These are phyloP conservation scores for Pleodorina starrii DNA, from an alignment of 139 green algal species.

Conservation along the genomic window DNA sequence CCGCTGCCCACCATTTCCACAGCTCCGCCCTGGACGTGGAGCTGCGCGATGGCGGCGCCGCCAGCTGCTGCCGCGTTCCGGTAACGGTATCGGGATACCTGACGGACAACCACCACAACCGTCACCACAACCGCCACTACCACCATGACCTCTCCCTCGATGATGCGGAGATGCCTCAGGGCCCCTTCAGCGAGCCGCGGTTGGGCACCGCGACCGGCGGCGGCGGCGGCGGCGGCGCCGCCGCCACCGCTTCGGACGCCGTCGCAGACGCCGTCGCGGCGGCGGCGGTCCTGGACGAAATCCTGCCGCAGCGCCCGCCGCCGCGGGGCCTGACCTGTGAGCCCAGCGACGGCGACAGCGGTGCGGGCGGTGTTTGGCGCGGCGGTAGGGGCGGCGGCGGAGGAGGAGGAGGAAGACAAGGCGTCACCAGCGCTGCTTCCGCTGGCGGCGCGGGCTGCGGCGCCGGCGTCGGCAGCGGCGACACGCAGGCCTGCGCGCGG, in stretches of 20 bases:
- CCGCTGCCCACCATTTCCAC: neutral
- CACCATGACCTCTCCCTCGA: neutral
- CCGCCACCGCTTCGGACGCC: neutral
- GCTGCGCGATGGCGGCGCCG: neutral
- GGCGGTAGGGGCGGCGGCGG: neutral
- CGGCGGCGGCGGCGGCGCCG: neutral
- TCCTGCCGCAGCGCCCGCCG: constrained; percentile 10
- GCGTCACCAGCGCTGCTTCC: neutral
- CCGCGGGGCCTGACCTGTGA: neutral
- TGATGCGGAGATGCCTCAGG: too few species aligned
- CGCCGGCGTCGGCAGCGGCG: neutral
- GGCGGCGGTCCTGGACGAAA: neutral
- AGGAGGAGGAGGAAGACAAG: too few species aligned
- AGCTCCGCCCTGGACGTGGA: constrained; percentile 13
- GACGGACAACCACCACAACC: neutral
- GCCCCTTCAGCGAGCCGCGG: neutral
- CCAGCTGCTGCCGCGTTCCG: neutral
- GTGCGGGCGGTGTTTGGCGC: neutral
- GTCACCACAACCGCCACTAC: neutral
- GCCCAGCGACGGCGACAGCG: neutral
- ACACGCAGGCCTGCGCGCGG: neutral
- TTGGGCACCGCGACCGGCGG: neutral
- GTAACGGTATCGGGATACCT: neutral
- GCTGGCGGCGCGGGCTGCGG: neutral
- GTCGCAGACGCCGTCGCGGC: neutral